A percentile compares a stretch with the other conserved stretches of the same genome.
Evolutionary conservation across 768 basidiomycete genomes (phyloP).

Genomic region (Pisolithus orientalis): DNA sequence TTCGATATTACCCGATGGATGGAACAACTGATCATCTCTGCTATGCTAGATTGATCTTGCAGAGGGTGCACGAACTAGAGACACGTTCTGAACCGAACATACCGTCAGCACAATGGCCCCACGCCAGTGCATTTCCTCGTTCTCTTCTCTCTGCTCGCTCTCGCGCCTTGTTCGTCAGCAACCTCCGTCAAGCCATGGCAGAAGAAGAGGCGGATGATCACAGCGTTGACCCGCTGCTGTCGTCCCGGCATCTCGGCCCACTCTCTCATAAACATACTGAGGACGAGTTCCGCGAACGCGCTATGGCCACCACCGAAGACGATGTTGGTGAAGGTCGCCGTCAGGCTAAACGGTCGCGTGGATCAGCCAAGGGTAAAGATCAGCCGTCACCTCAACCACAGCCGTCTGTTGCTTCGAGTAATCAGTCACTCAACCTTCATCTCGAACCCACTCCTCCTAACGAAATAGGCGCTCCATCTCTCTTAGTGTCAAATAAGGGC

Average conservation of each 20-base stretch:
- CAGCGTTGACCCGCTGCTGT: slow-evolving; percentile 37
- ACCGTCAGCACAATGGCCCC: slow-evolving; percentile 30
- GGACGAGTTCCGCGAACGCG: slow-evolving; percentile 34
- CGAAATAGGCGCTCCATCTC: slow-evolving; percentile 17
- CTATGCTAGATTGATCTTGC: slow-evolving; percentile 41
- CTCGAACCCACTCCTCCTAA: slow-evolving; percentile 13
- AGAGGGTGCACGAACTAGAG: slow-evolving; percentile 60
- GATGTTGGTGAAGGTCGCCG: slow-evolving; percentile 38
- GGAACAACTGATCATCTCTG: slow-evolving; percentile 2
- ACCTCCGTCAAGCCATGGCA: slow-evolving; percentile 41
- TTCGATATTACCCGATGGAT: background rate
- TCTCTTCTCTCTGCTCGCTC: slow-evolving; percentile 37
- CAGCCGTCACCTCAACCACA: slow-evolving; percentile 20
- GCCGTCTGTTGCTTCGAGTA: slow-evolving; percentile 6
- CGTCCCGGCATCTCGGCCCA: slow-evolving; percentile 42
- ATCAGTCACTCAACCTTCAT: slow-evolving; percentile 20
- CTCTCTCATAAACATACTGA: slow-evolving; percentile 38
- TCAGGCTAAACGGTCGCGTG: slow-evolving; percentile 27
- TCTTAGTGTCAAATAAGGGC: slow-evolving; percentile 43
- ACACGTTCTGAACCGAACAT: slow-evolving; percentile 28
- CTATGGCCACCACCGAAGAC: slow-evolving; percentile 30
- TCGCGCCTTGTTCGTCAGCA: slow-evolving; percentile 40
- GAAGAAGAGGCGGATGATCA: slow-evolving; percentile 42
- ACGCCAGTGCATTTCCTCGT: slow-evolving; percentile 44
- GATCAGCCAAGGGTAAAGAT: slow-evolving; percentile 33